Evolutionary conservation across 805 yeast genomes (phyloP).

Genomic region (Metschnikowia proteae): DNA sequence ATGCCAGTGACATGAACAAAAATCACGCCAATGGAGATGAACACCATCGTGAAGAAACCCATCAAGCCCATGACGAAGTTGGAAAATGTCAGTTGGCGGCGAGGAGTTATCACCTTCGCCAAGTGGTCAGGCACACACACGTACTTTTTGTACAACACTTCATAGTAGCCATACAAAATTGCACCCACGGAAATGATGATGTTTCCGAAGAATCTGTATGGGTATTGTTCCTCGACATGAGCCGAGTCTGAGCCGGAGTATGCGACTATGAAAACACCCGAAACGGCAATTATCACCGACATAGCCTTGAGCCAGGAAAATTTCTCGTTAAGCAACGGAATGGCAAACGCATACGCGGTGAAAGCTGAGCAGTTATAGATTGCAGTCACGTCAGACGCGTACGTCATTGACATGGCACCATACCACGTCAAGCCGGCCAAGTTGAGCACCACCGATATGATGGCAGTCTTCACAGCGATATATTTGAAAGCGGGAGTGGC

Average conservation of each 20-base stretch:
- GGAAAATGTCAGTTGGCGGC: constrained; percentile 77
- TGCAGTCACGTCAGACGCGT: constrained; percentile 85
- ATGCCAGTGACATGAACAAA: constrained; percentile 51
- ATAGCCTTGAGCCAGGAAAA: constrained; percentile 59
- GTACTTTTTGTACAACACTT: constrained; percentile 72
- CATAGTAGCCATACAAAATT: constrained; percentile 74
- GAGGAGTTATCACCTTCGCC: constrained; percentile 40
- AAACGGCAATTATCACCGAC: constrained; percentile 67
- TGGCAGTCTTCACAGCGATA: constrained; percentile 39
- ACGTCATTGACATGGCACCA: constrained; percentile 72
- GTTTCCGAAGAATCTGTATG: constrained; percentile 66
- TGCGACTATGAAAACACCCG: constrained; percentile 77
- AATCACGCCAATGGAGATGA: constrained; percentile 48
- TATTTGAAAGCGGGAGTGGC: constrained; percentile 47
- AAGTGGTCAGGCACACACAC: constrained; percentile 68
- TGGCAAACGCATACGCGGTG: constrained; percentile 80
- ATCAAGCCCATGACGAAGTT: constrained; percentile 67
- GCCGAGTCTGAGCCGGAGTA: constrained; percentile 46
- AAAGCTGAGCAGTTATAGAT: constrained; percentile 88
- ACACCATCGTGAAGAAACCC: constrained; percentile 52
- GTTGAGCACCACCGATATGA: constrained; percentile 57
- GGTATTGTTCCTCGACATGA: constrained; percentile 35
- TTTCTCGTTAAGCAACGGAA: constrained; percentile 64
- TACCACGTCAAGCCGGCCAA: constrained; percentile 85
- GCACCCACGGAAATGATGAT: constrained; percentile 70